Base-by-base conservation (phyloP, 192 early-diverging fungal species). In the Podila epigama region DNA sequence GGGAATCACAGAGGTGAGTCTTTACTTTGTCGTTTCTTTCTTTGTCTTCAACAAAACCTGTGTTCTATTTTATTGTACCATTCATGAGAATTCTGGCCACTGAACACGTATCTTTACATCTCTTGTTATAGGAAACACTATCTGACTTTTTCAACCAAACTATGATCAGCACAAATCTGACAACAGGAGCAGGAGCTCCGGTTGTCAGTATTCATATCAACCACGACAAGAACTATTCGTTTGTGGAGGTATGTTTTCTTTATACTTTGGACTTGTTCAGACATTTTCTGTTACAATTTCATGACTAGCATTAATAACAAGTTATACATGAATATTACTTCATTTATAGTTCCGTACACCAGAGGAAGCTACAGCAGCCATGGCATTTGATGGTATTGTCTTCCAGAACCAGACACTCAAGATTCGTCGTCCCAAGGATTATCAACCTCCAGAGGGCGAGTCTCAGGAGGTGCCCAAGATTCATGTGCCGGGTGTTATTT, bases 381-480 rank as follows among this genome's bases (percentile, higher is more conserved):
- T 99, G 90, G 89, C 94, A 22, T 89, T 99, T 72, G 97, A 99
- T 75, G 96, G 96, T 27, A 89, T 96, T 60, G 84, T 87, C 37
- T 98, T 93, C 73, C 86, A 92, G 68, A 87, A 87, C 20, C 89
- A 94, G 63, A 86, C 88, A 60, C 79, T 99, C 39, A 96, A 94
- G 70, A 92, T 99, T 75, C 90, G 95, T 25, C 89, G 97, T 33
- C 97, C 97, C 37, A 98, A 97, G 71, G 96, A 98, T 79, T 98
- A 97, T 60, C 84, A 89, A 60, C 81, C 85, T 16, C 86, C 89
- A 22, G 87, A 87, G 20, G 87, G 83, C 36, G 79, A 82, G 1
- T 58, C 63, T 8, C 69, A 70, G 13, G 79, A 82, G 18, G 81
- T 86, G 12, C 88, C 89, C 13, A 80, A 85, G 33, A 81, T 91